These are phyloP conservation scores for Sphaceloma murrayae DNA, from an alignment of 2,329 filamentous ascomycete species.

Conservation along the genomic window DNA sequence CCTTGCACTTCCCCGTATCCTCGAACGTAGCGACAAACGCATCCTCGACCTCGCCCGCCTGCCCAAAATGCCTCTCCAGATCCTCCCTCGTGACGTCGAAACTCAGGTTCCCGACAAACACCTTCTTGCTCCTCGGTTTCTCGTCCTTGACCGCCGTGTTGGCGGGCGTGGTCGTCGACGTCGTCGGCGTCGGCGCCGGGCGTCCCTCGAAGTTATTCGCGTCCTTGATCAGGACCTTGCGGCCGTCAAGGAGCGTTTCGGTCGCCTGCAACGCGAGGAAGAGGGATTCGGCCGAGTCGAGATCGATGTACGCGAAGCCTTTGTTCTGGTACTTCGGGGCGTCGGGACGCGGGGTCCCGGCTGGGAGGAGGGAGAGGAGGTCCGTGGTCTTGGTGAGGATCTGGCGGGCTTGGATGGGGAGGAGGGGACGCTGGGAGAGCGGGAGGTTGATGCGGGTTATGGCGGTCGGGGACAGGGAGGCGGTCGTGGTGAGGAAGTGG, in stretches of 20 bases:
- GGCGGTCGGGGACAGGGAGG: conserved; percentile 48
- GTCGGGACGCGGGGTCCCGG: conserved; percentile 40
- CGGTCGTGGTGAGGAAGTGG: conserved; percentile 67
- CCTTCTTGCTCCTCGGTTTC: conserved; percentile 59
- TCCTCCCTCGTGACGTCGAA: conserved; percentile 60
- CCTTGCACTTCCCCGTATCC: conserved; percentile 95
- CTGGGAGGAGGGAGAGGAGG: no score
- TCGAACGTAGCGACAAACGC: conserved; percentile 91
- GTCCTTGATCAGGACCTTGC: conserved; percentile 87
- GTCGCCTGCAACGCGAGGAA: conserved; percentile 73
- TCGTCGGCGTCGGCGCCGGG: conserved; percentile 52
- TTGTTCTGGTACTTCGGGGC: conserved; percentile 54
- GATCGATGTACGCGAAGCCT: conserved; percentile 95
- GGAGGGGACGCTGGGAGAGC: conserved; percentile 38
- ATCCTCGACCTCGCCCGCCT: conserved; percentile 73
- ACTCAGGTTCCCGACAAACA: conserved; percentile 63
- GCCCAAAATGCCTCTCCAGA: conserved; percentile 68
- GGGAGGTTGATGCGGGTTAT: conserved; percentile 84
- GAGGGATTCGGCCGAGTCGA: conserved; percentile 57
- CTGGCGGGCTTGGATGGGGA: conserved; percentile 18
- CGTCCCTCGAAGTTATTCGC: conserved; percentile 84
- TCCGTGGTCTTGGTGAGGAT: conserved; percentile 6
- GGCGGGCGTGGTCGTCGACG: conserved; percentile 24
- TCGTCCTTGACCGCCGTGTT: conserved; percentile 30
- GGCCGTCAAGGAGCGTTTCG: conserved; percentile 68